phyloP scores from a whole-genome alignment of 2,329 filamentous ascomycete species.

The Trichoderma sp. region DNA sequence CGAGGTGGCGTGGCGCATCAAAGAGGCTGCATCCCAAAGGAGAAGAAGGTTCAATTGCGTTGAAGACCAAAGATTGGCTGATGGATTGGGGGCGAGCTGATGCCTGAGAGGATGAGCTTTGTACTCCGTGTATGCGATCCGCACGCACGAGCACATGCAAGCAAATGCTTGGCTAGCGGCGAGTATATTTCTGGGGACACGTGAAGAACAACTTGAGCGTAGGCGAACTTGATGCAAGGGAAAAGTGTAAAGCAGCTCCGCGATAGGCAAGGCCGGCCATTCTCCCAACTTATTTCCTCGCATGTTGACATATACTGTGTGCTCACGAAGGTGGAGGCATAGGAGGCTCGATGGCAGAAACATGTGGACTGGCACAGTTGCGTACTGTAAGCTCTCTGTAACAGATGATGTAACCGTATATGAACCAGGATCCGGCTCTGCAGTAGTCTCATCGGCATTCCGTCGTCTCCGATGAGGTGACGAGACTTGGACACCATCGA shows the following conservation, averaged over 20 bases:
- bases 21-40: not conserved
- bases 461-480: not conserved
- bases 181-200: not conserved
- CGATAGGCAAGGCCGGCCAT: not conserved
- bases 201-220: not conserved
- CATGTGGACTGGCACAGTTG: not conserved
- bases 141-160: not conserved
- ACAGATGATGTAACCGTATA: not conserved
- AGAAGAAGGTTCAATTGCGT: slow-evolving; percentile 2
- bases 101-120: not conserved
- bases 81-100: not conserved
- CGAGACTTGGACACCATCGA: not conserved
- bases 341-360: not conserved
- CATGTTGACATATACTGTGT: not conserved
- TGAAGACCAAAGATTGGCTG: not conserved
- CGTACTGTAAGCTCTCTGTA: not conserved
- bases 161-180: not conserved
- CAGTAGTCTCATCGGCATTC: not conserved
- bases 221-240: not conserved
- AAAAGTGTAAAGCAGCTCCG: not conserved
- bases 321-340: not conserved
- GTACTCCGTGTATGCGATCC: not conserved
- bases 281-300: not conserved
- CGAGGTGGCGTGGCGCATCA: slow-evolving; percentile 15
- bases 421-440: not conserved